Conservation (phyloP, 108 stramenopile species). For the Stephanodiscus minutulus region DNA sequence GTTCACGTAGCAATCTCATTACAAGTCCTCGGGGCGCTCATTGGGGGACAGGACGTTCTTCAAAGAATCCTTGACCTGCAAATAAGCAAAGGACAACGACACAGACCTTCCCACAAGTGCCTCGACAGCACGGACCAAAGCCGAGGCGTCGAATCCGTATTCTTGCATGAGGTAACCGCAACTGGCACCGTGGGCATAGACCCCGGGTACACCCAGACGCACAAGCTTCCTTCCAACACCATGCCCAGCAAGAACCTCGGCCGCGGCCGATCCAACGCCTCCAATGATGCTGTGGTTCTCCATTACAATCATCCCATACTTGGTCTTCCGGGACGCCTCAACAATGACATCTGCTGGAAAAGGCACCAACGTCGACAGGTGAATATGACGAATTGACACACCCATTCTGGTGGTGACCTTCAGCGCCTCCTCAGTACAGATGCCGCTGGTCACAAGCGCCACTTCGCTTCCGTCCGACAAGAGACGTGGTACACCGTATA, state of each 20-base stretch:
- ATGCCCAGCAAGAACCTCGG: conserved; percentile 34
- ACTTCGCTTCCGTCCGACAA: conserved; percentile 27
- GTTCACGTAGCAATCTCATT: neutral
- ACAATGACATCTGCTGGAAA: conserved; percentile 10
- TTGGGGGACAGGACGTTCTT: neutral
- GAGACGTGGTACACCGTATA: conserved; percentile 11
- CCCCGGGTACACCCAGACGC: conserved; percentile 20
- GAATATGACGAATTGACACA: conserved; percentile 21
- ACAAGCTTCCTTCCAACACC: conserved; percentile 19
- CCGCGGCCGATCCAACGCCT: conserved; percentile 20
- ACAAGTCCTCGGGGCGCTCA: neutral
- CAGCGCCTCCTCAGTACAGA: conserved; percentile 33
- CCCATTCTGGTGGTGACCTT: conserved; percentile 13
- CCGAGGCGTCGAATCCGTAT: conserved; percentile 17
- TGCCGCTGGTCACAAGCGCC: conserved; percentile 17
- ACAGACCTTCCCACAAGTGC: conserved; percentile 17
- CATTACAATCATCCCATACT: conserved; percentile 29
- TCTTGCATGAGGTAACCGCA: conserved; percentile 19
- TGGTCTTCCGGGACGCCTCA: neutral
- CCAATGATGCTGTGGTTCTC: conserved; percentile 30
- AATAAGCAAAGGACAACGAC: neutral
- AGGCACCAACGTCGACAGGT: conserved; percentile 23
- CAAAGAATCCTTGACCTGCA: neutral
- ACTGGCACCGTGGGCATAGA: conserved; percentile 30
- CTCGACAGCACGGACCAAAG: conserved; percentile 26